Evolutionary conservation across 1,284 basidiomycete genomes (phyloP).

Genomic region (Austroboletus niveus): DNA sequence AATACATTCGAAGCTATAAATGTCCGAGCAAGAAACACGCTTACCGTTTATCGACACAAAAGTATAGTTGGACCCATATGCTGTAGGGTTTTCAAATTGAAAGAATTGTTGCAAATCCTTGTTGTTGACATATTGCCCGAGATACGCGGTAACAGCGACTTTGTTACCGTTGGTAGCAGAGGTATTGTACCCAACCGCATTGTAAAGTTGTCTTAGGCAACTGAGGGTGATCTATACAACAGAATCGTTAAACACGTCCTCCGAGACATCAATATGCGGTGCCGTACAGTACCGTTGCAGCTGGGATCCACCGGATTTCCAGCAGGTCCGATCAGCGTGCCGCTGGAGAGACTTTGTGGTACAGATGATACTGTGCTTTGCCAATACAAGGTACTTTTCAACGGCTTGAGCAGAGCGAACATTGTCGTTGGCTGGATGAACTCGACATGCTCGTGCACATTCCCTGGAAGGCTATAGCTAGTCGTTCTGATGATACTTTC

Average conservation of each 20-base stretch:
- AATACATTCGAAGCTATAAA: neutral
- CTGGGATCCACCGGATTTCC: constrained; percentile 46
- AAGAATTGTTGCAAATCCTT: constrained; percentile 54
- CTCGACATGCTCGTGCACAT: constrained; percentile 63
- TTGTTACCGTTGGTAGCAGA: constrained; percentile 40
- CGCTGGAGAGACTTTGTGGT: constrained; percentile 6
- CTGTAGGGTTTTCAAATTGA: constrained; percentile 37
- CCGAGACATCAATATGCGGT: constrained; percentile 16
- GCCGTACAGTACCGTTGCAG: constrained; percentile 44
- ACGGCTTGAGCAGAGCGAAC: constrained; percentile 53
- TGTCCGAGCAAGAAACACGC: neutral
- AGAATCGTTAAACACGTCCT: constrained; percentile 19
- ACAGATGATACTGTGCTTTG: constrained; percentile 6
- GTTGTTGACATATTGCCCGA: constrained; percentile 55
- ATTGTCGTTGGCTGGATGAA: constrained; percentile 74
- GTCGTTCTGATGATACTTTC: constrained; percentile 63
- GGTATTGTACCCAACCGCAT: constrained; percentile 42
- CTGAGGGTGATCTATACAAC: constrained; percentile 41
- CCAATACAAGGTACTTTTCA: constrained; percentile 46
- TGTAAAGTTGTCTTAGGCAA: constrained; percentile 53
- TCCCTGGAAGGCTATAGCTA: constrained; percentile 63
- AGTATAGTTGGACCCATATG: constrained; percentile 30
- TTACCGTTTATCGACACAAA: constrained; percentile 50
- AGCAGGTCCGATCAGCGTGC: constrained; percentile 29
- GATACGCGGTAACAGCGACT: constrained; percentile 56